phyloP scores from a whole-genome alignment of 78 protist species.

The Pigoraptor vietnamica region DNA sequence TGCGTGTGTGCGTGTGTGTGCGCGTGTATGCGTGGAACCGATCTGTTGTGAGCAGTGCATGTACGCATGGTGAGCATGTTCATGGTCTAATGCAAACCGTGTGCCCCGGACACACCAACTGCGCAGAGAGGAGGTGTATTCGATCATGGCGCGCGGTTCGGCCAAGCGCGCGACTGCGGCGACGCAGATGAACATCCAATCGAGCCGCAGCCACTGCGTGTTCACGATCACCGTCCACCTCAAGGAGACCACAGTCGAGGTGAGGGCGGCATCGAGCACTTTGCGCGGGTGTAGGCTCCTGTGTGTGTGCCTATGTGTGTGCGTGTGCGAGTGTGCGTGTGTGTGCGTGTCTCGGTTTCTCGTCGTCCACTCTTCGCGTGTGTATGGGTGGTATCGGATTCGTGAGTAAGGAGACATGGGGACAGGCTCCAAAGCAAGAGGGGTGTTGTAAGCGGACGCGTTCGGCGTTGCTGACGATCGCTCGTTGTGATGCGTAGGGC shows the following conservation, averaged over 20 bases:
- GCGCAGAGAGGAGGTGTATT: background rate
- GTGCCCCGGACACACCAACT: too few species aligned
- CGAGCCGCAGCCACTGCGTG: constrained; percentile 16
- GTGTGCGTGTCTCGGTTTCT: too few species aligned
- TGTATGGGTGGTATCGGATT: too few species aligned
- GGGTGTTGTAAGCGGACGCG: constrained; percentile 51
- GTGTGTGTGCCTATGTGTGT: too few species aligned
- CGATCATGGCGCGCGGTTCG: background rate
- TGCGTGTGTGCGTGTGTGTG: too few species aligned
- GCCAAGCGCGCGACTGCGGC: background rate
- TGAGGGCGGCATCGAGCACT: constrained; percentile 91
- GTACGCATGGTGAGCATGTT: background rate
- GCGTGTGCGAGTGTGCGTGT: too few species aligned
- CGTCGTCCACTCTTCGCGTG: too few species aligned
- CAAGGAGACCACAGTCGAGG: constrained; percentile 31
- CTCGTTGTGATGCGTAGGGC: too few species aligned
- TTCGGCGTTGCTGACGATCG: too few species aligned
- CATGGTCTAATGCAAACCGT: background rate
- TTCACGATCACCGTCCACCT: background rate
- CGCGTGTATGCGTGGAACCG: too few species aligned
- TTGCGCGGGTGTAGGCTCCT: constrained; percentile 71
- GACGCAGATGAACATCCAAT: constrained; percentile 38
- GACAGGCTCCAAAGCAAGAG: too few species aligned
- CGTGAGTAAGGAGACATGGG: too few species aligned
- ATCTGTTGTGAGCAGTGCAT: background rate